These are phyloP conservation scores for Calocera cornea DNA, from an alignment of 768 basidiomycete genomes.

Conservation along the genomic window DNA sequence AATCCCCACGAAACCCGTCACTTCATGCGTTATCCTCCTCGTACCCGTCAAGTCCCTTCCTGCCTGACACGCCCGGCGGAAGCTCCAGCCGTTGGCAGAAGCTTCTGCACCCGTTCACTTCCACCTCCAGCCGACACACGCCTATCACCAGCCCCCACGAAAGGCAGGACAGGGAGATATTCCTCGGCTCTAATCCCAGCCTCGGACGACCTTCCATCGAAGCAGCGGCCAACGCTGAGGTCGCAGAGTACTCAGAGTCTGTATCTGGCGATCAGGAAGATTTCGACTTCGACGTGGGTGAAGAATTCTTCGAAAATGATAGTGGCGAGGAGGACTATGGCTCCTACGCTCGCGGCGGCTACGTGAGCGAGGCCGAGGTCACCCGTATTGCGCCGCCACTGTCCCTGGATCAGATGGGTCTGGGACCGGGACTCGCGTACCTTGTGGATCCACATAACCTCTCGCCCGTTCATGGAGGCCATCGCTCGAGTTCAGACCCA, in stretches of 20 bases:
- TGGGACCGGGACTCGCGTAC: neutral
- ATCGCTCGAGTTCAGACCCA: neutral
- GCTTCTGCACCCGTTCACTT: neutral
- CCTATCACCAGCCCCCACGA: neutral
- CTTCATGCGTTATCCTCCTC: neutral
- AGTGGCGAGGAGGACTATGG: neutral
- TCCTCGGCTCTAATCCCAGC: neutral
- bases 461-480: neutral
- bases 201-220: neutral
- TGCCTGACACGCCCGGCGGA: neutral
- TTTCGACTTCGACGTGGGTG: neutral
- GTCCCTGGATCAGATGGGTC: constrained; percentile 1
- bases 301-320: neutral
- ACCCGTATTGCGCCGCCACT: neutral
- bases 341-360: neutral
- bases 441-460: neutral
- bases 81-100: neutral
- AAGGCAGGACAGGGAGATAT: neutral
- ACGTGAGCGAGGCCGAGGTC: neutral
- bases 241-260: neutral
- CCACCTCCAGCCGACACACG: neutral
- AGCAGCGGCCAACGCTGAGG: neutral
- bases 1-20: neutral
- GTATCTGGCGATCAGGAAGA: neutral
- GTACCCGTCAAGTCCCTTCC: neutral